A percentile compares a stretch with the other conserved stretches of the same genome.
Conservation (phyloP, 441 rosid species). For the Mallotus repandus region DNA sequence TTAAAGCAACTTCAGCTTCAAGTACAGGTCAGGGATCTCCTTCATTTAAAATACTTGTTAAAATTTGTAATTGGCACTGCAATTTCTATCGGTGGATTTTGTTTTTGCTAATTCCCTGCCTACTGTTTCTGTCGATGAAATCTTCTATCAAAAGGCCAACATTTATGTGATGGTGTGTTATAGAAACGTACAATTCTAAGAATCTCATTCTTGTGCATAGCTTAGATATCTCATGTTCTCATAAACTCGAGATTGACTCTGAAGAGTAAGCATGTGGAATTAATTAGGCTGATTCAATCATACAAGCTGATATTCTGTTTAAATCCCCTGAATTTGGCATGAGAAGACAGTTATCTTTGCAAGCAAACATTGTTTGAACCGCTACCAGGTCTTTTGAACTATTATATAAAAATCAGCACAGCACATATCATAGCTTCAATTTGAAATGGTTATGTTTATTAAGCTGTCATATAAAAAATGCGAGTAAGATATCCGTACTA, state of each 20-base stretch:
- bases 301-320: not conserved
- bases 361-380: too few species aligned
- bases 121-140: not conserved
- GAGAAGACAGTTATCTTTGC: not conserved
- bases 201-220: not conserved
- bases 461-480: too few species aligned
- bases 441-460: too few species aligned
- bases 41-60: not conserved
- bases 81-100: not conserved
- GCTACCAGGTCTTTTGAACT: too few species aligned
- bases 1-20: slow-evolving; percentile 85
- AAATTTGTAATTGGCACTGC: not conserved
- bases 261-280: not conserved
- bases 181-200: not conserved
- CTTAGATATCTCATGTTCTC: not conserved
- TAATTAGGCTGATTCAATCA: not conserved
- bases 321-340: not conserved
- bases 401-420: too few species aligned
- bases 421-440: too few species aligned
- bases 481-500: too few species aligned
- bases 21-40: slow-evolving; percentile 57
- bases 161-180: not conserved
- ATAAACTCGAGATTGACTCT: not conserved
- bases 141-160: not conserved
- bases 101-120: not conserved